phyloP scores from a whole-genome alignment of 1,284 basidiomycete species.

The Microbotryum scabiosae region DNA sequence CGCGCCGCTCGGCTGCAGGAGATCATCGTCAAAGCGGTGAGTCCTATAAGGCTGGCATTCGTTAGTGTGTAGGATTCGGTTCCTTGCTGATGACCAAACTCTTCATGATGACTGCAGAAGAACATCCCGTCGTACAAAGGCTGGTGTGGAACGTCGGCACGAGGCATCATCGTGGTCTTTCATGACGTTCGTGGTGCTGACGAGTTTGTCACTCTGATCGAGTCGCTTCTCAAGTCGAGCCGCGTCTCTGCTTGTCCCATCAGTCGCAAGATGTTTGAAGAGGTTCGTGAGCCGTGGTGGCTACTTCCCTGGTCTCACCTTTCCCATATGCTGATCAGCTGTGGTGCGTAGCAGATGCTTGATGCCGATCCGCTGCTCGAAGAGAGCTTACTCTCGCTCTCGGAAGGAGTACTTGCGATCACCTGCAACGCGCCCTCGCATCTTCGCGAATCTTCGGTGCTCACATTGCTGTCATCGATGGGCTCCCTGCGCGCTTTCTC shows the following conservation, averaged over 20 bases:
- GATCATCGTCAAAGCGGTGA: too few species aligned
- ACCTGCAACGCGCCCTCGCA: constrained; percentile 3
- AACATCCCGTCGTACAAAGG: too few species aligned
- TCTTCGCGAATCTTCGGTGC: constrained; percentile 1
- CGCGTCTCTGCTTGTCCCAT: constrained; percentile 6
- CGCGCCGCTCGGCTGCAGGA: too few species aligned
- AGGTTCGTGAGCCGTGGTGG: neutral
- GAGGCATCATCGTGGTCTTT: constrained; percentile 21
- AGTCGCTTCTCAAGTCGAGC: neutral
- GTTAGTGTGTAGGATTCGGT: too few species aligned
- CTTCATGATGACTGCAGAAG: too few species aligned
- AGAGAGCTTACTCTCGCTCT: constrained; percentile 12
- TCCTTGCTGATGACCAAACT: too few species aligned
- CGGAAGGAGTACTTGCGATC: constrained; percentile 20
- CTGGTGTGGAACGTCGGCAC: too few species aligned
- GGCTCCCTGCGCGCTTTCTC: constrained; percentile 13
- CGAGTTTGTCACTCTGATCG: neutral
- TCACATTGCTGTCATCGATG: constrained; percentile 10
- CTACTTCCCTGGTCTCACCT: neutral
- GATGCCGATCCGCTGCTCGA: neutral
- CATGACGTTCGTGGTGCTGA: constrained; percentile 15
- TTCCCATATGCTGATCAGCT: neutral
- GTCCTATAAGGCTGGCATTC: too few species aligned
- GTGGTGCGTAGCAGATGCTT: constrained; percentile 5
- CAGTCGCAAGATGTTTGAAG: constrained; percentile 8